Conservation (phyloP, 2,329 filamentous ascomycete genomes). For the Atkinsonella texensis region DNA sequence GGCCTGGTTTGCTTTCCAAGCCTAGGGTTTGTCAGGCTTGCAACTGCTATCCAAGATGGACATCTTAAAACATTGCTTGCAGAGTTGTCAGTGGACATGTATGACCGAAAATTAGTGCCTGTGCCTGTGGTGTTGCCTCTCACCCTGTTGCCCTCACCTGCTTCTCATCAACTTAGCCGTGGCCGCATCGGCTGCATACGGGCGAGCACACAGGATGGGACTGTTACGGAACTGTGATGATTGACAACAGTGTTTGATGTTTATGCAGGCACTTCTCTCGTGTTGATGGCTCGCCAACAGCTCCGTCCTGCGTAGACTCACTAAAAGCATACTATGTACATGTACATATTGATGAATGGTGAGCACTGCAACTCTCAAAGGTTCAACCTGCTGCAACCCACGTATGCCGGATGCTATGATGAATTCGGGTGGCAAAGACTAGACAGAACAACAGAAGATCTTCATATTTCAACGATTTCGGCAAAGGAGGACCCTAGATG, state of each 20-base stretch:
- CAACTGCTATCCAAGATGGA: neutral
- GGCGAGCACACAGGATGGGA: neutral
- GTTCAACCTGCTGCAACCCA: neutral
- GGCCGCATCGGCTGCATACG: neutral
- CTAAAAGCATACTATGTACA: neutral
- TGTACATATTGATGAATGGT: neutral
- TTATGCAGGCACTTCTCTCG: neutral
- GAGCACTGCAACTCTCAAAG: neutral
- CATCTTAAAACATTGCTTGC: constrained; percentile 1
- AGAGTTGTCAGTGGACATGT: neutral
- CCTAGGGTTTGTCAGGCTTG: neutral
- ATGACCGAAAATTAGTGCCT: neutral
- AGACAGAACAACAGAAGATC: neutral
- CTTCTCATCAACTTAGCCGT: neutral
- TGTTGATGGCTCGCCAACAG: neutral
- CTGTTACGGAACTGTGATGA: neutral
- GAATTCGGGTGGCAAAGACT: neutral
- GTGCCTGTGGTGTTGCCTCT: neutral
- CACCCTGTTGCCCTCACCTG: neutral
- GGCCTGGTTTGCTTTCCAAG: neutral
- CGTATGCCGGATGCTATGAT: neutral
- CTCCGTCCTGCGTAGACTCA: neutral
- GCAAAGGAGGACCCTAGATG: neutral
- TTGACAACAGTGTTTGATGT: neutral
- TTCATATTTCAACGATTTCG: neutral